Percentiles rank a stretch among this genome's conserved stretches.
phyloP scores from a whole-genome alignment of 345 rosid genomes.

The Salix dunnii region DNA sequence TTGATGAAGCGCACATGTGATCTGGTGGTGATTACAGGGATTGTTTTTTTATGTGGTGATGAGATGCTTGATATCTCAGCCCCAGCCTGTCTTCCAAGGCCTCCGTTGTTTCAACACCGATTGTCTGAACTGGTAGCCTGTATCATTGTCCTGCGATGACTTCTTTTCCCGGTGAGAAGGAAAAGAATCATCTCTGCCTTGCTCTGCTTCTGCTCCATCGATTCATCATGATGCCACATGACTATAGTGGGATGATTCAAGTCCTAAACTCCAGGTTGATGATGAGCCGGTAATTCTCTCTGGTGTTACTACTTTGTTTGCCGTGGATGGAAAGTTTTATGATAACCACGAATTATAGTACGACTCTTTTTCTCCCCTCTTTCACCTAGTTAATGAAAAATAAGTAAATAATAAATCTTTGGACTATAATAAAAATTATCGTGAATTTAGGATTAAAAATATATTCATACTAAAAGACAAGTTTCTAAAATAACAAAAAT shows the following conservation, averaged over 20 bases:
- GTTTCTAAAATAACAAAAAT: no score
- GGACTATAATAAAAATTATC: no score
- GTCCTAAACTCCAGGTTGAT: not conserved
- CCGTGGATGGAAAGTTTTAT: no score
- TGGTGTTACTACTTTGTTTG: not conserved
- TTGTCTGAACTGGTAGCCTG: not conserved
- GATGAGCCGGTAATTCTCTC: not conserved
- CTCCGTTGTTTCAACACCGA: not conserved
- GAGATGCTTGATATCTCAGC: not conserved
- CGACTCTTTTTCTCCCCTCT: no score
- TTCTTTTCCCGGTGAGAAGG: not conserved
- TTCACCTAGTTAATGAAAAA: no score
- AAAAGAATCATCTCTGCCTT: not conserved
- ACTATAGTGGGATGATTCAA: not conserved
- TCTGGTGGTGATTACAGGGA: not conserved
- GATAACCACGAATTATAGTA: no score
- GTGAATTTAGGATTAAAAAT: no score
- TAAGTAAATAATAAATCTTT: no score
- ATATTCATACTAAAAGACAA: no score
- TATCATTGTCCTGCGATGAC: not conserved
- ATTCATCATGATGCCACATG: not conserved
- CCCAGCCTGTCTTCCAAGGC: not conserved
- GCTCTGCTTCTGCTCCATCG: not conserved
- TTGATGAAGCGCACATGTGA: not conserved
- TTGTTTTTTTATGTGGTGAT: not conserved